A percentile compares a stretch with the other conserved stretches of the same genome.
Evolutionary conservation across 2,329 filamentous ascomycete species (phyloP).

Genomic region (Nemania sp.): DNA sequence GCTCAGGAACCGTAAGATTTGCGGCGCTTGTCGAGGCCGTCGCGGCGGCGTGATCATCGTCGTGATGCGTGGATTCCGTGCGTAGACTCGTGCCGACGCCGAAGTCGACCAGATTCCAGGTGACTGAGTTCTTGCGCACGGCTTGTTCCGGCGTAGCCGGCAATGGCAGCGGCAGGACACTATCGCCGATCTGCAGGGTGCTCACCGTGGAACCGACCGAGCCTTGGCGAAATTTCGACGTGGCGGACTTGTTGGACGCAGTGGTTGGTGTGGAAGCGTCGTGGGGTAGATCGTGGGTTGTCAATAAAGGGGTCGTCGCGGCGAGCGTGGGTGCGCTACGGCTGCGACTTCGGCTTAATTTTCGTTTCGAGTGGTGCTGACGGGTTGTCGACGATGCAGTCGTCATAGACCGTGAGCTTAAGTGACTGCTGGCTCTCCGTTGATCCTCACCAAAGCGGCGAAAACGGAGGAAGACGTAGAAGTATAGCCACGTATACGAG

Average conservation of each 20-base stretch:
- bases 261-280: slow-evolving; percentile 15
- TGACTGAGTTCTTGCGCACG: slow-evolving; percentile 23
- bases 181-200: slow-evolving; percentile 30
- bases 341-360: slow-evolving; percentile 7
- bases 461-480: slow-evolving; percentile 60
- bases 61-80: slow-evolving; percentile 5
- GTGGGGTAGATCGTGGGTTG: slow-evolving; percentile 32
- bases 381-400: too few species aligned
- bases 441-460: slow-evolving; percentile 43
- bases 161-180: slow-evolving; percentile 4
- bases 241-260: slow-evolving; percentile 14
- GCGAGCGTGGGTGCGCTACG: slow-evolving; percentile 8
- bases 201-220: slow-evolving; percentile 37
- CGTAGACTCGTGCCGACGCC: slow-evolving; percentile 8
- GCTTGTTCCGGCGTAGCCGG: slow-evolving; percentile 14
- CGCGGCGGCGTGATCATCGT: slow-evolving; percentile 1
- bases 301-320: slow-evolving; percentile 32
- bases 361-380: slow-evolving; percentile 17
- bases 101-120: slow-evolving; percentile 35
- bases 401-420: slow-evolving; percentile 21
- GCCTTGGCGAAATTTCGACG: slow-evolving; percentile 28
- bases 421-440: slow-evolving; percentile 31
- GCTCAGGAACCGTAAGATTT: too few species aligned
- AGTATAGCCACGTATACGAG: slow-evolving; percentile 71
- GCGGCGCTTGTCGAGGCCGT: too few species aligned